Evolutionary conservation across 2,329 filamentous ascomycete species (phyloP).

Genomic region (Neoarthrinium moseri): DNA sequence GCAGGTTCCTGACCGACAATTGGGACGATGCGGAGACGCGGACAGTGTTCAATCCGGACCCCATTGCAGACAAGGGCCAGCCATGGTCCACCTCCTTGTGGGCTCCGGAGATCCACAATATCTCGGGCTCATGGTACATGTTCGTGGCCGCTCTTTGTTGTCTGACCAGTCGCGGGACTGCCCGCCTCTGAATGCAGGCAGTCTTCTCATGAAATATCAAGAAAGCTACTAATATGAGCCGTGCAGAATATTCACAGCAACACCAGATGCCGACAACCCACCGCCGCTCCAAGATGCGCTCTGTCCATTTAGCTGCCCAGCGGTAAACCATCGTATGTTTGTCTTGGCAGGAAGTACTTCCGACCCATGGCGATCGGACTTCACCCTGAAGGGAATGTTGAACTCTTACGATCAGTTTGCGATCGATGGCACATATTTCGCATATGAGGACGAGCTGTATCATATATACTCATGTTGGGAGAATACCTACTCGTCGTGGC

Average conservation of each 20-base stretch:
- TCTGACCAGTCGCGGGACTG: too few relatives aligned
- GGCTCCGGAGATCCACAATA: slow-evolving; percentile 34
- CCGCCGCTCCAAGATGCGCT: slow-evolving; percentile 30
- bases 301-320: slow-evolving; percentile 33
- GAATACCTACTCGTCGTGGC: slow-evolving; percentile 32
- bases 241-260: slow-evolving; percentile 33
- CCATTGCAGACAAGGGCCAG: slow-evolving; percentile 17
- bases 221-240: slow-evolving; percentile 7
- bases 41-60: slow-evolving; percentile 32
- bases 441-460: slow-evolving; percentile 27
- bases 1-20: slow-evolving; percentile 34
- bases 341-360: slow-evolving; percentile 28
- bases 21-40: slow-evolving; percentile 37
- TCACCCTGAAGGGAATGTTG: slow-evolving; percentile 29
- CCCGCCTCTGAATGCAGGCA: too few relatives aligned
- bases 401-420: slow-evolving; percentile 35
- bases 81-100: slow-evolving; percentile 35
- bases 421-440: slow-evolving; percentile 34
- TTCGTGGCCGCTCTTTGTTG: too few relatives aligned
- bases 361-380: slow-evolving; percentile 31
- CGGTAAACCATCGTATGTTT: slow-evolving; percentile 36
- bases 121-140: slow-evolving; percentile 21
- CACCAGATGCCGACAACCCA: slow-evolving; percentile 31
- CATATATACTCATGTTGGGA: slow-evolving; percentile 36
- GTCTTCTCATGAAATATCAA: background rate